phyloP scores from a whole-genome alignment of 2,329 filamentous ascomycete species.

The Fusarium palustre region DNA sequence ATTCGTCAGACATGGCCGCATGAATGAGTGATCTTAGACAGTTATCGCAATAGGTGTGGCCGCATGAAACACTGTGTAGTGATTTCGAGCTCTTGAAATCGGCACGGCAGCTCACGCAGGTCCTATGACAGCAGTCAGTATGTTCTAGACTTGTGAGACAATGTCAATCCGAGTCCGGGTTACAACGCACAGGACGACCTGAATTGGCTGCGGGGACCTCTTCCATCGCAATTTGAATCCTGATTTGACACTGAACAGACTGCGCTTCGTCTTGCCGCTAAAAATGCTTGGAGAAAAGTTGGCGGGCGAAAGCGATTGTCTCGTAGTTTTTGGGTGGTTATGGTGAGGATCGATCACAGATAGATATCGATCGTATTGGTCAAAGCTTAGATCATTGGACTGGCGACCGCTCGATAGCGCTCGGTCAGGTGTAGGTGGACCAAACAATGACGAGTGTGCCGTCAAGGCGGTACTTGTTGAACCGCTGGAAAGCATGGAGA shows the following conservation, averaged over 20 bases:
- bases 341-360: conserved; percentile 58
- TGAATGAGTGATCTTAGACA: conserved; percentile 67
- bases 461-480: conserved; percentile 58
- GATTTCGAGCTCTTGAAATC: conserved; percentile 59
- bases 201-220: conserved; percentile 50
- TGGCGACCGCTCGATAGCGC: conserved; percentile 43
- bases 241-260: conserved; percentile 60
- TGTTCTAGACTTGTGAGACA: conserved; percentile 17
- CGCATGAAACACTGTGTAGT: conserved; percentile 66
- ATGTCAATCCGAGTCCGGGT: conserved; percentile 8
- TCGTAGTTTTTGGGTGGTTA: conserved; percentile 57
- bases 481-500: conserved; percentile 58
- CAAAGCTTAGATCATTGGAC: conserved; percentile 59
- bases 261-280: conserved; percentile 59
- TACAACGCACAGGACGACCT: conserved; percentile 49
- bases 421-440: conserved; percentile 42
- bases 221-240: conserved; percentile 59
- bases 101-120: conserved; percentile 68
- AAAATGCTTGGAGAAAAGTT: conserved; percentile 56
- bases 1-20: conserved; percentile 67
- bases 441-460: conserved; percentile 57
- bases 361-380: conserved; percentile 65
- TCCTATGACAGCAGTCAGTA: conserved; percentile 54
- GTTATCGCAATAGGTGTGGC: conserved; percentile 67
- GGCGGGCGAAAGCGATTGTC: conserved; percentile 49